Evolutionary conservation across 345 rosid genomes (phyloP).

Genomic region (Trapa incisa): DNA sequence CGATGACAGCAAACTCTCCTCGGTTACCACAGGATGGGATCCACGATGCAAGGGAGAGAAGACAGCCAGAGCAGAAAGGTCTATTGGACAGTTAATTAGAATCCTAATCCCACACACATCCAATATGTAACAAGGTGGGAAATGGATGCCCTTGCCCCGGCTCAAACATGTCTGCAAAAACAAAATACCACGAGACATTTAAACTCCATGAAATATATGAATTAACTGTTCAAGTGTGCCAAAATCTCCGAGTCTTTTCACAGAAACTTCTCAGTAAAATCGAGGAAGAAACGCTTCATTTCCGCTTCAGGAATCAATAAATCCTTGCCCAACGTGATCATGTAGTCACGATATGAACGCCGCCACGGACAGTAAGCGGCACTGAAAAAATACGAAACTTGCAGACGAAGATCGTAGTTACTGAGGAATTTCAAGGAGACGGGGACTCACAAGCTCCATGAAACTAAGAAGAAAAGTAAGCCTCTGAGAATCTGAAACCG

Average conservation of each 20-base stretch:
- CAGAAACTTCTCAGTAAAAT: neutral
- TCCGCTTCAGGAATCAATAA: neutral
- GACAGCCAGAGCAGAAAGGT: constrained; percentile 50
- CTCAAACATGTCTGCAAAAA: constrained; percentile 65
- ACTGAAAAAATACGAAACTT: neutral
- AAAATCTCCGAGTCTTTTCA: neutral
- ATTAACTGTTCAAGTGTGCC: neutral
- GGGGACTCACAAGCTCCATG: constrained; percentile 55
- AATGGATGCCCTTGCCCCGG: constrained; percentile 54
- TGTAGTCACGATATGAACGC: neutral
- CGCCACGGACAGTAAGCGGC: neutral
- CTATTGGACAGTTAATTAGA: constrained; percentile 68
- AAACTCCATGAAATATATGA: neutral
- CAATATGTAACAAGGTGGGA: constrained; percentile 57
- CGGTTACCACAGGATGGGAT: constrained; percentile 2
- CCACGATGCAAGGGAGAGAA: constrained; percentile 49
- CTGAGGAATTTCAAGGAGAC: neutral
- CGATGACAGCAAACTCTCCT: constrained; percentile 15
- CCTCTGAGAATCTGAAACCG: neutral
- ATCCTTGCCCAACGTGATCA: neutral
- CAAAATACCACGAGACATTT: neutral
- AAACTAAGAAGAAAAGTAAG: constrained; percentile 4
- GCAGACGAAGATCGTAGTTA: neutral
- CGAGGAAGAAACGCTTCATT: neutral
- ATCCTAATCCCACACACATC: constrained; percentile 52